Conservation (phyloP, 768 basidiomycete species). For the Pleurotus pulmonarius region DNA sequence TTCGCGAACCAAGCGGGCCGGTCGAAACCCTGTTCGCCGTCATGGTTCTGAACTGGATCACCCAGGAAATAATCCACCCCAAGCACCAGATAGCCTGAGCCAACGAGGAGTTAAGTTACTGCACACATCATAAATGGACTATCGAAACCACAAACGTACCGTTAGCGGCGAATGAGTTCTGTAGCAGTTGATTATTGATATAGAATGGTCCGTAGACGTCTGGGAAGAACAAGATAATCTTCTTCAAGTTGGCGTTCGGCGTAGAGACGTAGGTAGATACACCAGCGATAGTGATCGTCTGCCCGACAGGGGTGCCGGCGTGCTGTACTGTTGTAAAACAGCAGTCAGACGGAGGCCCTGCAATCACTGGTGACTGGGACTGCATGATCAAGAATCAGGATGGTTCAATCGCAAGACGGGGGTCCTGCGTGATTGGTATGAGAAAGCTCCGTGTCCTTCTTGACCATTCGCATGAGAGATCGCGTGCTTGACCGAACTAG, state of each 20-base stretch:
- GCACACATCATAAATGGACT: background rate
- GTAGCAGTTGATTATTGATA: slow-evolving; percentile 53
- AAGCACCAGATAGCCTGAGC: slow-evolving; percentile 51
- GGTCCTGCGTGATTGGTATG: too few relatives aligned
- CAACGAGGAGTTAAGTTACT: background rate
- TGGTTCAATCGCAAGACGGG: too few relatives aligned
- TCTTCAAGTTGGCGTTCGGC: slow-evolving; percentile 23
- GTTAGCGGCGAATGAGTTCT: slow-evolving; percentile 60
- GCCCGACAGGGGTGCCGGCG: slow-evolving; percentile 43
- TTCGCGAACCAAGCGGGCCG: slow-evolving; percentile 38
- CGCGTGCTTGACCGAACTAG: too few relatives aligned
- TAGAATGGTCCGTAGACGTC: slow-evolving; percentile 61
- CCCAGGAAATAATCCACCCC: slow-evolving; percentile 66
- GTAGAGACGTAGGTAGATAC: slow-evolving; percentile 54
- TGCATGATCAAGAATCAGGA: too few relatives aligned
- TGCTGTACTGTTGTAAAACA: slow-evolving; percentile 54
- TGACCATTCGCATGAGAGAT: too few relatives aligned
- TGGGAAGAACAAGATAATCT: slow-evolving; percentile 53
- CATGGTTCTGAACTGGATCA: slow-evolving; percentile 41
- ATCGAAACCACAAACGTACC: slow-evolving; percentile 30
- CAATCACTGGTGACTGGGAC: slow-evolving; percentile 26
- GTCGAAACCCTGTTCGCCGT: slow-evolving; percentile 32
- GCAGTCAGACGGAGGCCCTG: slow-evolving; percentile 44
- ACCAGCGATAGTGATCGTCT: slow-evolving; percentile 32
- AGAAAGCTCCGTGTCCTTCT: too few relatives aligned